Percentiles rank a stretch among this genome's conserved stretches.
phyloP scores from a whole-genome alignment of 345 rosid genomes.

The Mallotus nudiflorus region DNA sequence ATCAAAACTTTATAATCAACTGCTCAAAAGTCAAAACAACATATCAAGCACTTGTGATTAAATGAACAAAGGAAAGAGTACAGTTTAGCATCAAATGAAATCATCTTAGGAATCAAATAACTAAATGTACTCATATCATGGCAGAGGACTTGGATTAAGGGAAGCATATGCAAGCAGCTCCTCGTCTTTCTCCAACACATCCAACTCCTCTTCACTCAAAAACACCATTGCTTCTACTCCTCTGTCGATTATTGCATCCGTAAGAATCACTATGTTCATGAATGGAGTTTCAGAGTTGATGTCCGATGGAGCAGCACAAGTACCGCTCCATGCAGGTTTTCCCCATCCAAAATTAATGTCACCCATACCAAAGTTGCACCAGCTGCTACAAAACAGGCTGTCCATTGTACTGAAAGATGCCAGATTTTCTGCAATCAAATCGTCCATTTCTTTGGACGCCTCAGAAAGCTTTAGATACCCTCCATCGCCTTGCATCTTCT shows the following conservation, averaged over 20 bases:
- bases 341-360: conserved; percentile 38
- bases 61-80: too few relatives aligned
- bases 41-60: too few relatives aligned
- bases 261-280: neutral
- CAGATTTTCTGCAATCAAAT: too few relatives aligned
- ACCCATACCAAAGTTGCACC: conserved; percentile 21
- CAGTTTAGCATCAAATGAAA: too few relatives aligned
- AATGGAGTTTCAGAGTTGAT: neutral
- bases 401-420: conserved; percentile 10
- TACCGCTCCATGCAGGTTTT: conserved; percentile 27
- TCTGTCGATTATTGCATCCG: neutral
- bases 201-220: conserved; percentile 20
- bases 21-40: too few relatives aligned
- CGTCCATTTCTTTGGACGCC: too few relatives aligned
- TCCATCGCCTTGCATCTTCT: too few relatives aligned
- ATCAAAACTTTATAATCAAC: too few relatives aligned
- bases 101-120: too few relatives aligned
- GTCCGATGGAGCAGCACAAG: neutral
- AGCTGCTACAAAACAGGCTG: conserved; percentile 23
- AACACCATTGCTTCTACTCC: conserved; percentile 31
- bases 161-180: conserved; percentile 21
- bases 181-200: neutral
- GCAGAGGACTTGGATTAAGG: conserved; percentile 10
- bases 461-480: too few relatives aligned
- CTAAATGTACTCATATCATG: too few relatives aligned